Evolutionary conservation across 2,329 filamentous ascomycete genomes (phyloP).

Genomic region (Tolypocladium tundrense): DNA sequence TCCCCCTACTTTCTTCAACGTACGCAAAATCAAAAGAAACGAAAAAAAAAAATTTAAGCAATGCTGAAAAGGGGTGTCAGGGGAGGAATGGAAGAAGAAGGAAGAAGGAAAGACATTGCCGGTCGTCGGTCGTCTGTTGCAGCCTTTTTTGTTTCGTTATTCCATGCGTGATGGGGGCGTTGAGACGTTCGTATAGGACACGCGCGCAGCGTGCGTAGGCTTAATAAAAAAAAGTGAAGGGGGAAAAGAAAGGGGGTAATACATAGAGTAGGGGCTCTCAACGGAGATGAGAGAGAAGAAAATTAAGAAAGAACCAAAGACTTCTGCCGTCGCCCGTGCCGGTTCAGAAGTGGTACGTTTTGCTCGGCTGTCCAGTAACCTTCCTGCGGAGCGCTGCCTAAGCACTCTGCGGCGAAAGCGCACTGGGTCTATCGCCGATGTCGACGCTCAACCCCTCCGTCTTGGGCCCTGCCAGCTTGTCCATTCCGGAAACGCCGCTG

Average conservation of each 20-base stretch:
- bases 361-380: conserved; percentile 4
- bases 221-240: neutral
- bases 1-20: neutral
- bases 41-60: neutral
- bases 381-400: conserved; percentile 14
- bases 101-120: neutral
- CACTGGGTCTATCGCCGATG: conserved; percentile 12
- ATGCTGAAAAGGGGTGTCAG: neutral
- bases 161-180: neutral
- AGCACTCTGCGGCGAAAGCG: conserved; percentile 18
- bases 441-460: conserved; percentile 21
- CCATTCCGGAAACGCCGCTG: conserved; percentile 31
- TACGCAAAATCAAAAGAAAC: neutral
- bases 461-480: conserved; percentile 24
- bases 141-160: neutral
- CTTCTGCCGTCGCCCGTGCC: neutral
- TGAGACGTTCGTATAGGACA: neutral
- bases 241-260: neutral
- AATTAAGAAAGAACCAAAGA: neutral
- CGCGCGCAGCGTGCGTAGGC: neutral
- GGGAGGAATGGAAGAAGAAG: neutral
- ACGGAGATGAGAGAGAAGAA: neutral
- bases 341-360: neutral
- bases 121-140: neutral
- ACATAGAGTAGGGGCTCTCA: neutral